Evolutionary conservation across 2,329 filamentous ascomycete species (phyloP).

Genomic region (Cercospora janseana): DNA sequence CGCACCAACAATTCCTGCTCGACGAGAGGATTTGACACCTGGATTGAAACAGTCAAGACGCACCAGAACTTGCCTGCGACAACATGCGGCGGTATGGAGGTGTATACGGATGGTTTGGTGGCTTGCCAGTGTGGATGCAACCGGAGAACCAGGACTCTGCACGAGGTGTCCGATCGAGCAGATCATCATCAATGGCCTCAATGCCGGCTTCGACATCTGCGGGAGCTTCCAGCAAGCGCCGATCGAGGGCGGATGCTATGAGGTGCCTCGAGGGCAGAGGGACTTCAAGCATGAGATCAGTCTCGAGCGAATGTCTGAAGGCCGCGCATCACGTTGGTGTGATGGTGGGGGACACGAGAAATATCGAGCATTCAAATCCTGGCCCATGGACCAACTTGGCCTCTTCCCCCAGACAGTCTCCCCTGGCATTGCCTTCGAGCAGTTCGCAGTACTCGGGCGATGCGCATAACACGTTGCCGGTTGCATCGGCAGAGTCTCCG

Average conservation of each 20-base stretch:
- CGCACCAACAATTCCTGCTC: neutral
- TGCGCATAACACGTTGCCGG: no score
- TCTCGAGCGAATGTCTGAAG: neutral
- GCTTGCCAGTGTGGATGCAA: constrained; percentile 12
- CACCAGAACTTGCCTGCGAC: no score
- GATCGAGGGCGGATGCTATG: constrained; percentile 10
- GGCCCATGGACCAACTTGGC: no score
- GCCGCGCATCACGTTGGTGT: neutral
- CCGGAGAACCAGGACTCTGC: neutral
- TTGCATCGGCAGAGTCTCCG: no score
- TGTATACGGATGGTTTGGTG: constrained; percentile 5
- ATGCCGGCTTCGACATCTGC: neutral
- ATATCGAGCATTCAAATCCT: no score
- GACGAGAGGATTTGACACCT: no score
- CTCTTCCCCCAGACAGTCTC: no score
- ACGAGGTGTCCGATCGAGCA: neutral
- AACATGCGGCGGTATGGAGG: neutral
- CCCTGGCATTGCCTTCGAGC: no score
- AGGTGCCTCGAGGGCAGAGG: constrained; percentile 9
- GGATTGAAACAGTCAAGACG: no score
- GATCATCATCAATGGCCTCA: constrained; percentile 3
- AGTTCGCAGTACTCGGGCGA: no score
- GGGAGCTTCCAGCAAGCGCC: constrained; percentile 7
- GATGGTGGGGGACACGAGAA: no score
- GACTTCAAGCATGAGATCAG: neutral